Base-by-base conservation (phyloP, 495 filamentous ascomycete species). In the Aspergillus egyptiacus region DNA sequence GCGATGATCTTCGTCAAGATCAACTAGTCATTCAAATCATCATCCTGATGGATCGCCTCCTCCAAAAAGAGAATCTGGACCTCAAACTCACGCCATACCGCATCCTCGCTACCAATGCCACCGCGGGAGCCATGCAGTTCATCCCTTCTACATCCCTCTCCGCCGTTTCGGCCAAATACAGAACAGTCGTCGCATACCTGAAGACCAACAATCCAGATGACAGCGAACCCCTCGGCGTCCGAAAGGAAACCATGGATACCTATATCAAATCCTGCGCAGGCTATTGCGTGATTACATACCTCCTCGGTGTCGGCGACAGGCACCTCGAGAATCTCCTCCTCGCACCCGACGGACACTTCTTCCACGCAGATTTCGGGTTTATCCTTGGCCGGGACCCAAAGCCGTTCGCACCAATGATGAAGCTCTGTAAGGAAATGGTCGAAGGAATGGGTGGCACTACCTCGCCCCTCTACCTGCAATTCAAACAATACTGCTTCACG, bases 21-120 rank as follows among this genome's bases (percentile, higher is more conserved):
- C 93, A 99, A 65, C 80, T 99, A 0, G 90, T 97, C 37, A 94
- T 99, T 52, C 93, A 99, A 54, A 96, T 97, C 57, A 95, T 99
- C 64, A 94, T 85, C 1, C 77, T 99, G 38, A 99, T 99, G 93
- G 93, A 99, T 58, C 86, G 90, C 22, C 83, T 99, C 13, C 79
- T 99, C 10, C 86, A 84, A 38, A 96, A 97, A 57, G 93, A 97
- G 61, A 99, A 99, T 57, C 80, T 99, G 3, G 93, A 99, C 65
- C 78, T 99, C 18, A 96, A 94, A 62, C 75, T 99, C 1, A 87
- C 90, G 0, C 93, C 93, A 5, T 99, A 97, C 71, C 88, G 91
- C 47, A 96, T 97, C 53, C 82, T 99, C 8, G 94, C 93, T 5
- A 97, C 94, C 5, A 85, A 85, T 52, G 82, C 90, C 6, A 88